These are phyloP conservation scores for Globisporangium parvum DNA, from an alignment of 352 stramenopile species.

Conservation along the genomic window DNA sequence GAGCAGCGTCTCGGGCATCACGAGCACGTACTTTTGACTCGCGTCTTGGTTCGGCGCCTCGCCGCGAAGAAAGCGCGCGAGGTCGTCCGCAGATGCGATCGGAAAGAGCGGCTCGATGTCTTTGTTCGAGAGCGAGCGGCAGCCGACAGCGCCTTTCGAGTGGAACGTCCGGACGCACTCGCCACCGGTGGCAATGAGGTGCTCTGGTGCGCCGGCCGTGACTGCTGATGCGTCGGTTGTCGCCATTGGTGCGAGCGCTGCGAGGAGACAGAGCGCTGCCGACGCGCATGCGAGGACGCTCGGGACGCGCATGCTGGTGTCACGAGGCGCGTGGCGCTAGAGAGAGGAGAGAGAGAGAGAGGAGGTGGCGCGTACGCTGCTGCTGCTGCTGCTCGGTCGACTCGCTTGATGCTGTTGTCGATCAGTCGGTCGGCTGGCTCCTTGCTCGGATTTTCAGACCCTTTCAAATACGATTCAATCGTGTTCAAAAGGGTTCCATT, in stretches of 20 bases:
- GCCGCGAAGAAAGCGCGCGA: conserved; percentile 35
- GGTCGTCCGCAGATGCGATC: conserved; percentile 32
- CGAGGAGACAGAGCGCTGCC: background rate
- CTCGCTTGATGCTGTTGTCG: too few relatives aligned
- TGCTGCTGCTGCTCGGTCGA: too few relatives aligned
- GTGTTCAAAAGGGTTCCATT: too few relatives aligned
- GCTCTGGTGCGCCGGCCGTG: conserved; percentile 55
- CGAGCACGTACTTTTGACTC: conserved; percentile 45
- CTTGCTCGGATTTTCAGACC: too few relatives aligned
- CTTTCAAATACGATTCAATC: too few relatives aligned
- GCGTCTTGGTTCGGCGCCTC: conserved; percentile 16
- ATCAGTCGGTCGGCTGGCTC: too few relatives aligned
- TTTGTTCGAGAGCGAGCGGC: conserved; percentile 38
- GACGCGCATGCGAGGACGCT: conserved; percentile 1
- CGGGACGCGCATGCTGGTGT: conserved; percentile 7
- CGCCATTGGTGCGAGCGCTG: background rate
- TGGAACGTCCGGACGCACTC: conserved; percentile 81
- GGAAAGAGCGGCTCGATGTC: conserved; percentile 59
- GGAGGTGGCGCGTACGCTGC: too few relatives aligned
- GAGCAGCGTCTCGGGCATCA: conserved; percentile 62
- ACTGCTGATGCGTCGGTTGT: conserved; percentile 33
- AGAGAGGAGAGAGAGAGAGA: too few relatives aligned
- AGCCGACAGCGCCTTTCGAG: conserved; percentile 55
- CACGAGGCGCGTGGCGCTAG: too few relatives aligned
- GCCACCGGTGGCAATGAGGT: conserved; percentile 51